phyloP scores from a whole-genome alignment of 2,329 filamentous ascomycete genomes.

The Verticillium klebahnii region DNA sequence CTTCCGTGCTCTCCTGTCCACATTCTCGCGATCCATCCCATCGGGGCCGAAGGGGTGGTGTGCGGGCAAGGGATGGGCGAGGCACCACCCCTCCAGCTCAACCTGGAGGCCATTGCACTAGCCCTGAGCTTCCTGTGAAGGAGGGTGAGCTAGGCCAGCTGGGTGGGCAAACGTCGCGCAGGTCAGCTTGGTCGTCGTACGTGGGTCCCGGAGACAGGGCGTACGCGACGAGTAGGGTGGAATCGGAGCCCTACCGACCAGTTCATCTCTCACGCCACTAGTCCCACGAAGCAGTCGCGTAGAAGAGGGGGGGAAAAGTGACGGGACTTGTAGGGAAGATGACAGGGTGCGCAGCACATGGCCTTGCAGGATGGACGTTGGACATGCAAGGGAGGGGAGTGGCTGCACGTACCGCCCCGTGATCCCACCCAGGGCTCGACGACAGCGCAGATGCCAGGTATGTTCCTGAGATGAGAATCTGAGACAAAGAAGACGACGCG shows the following conservation, averaged over 20 bases:
- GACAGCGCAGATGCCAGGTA: neutral
- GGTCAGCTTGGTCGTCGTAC: neutral
- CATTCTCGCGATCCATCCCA: neutral
- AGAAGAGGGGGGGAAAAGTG: neutral
- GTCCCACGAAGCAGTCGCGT: neutral
- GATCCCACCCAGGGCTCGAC: neutral
- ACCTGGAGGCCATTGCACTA: neutral
- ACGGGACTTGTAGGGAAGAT: neutral
- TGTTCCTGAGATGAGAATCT: neutral
- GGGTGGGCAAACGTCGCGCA: neutral
- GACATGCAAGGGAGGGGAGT: constrained; percentile 1
- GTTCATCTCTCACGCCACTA: neutral
- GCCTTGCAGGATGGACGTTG: neutral
- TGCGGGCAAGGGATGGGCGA: constrained; percentile 2
- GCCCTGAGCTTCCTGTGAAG: neutral
- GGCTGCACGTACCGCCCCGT: neutral
- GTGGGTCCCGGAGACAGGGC: neutral
- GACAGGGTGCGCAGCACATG: constrained; percentile 1
- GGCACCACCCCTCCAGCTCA: neutral
- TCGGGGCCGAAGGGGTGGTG: neutral
- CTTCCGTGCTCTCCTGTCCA: neutral
- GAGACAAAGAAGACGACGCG: constrained; percentile 1
- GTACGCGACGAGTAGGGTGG: neutral
- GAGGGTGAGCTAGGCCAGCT: neutral
- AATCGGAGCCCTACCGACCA: neutral